Evolutionary conservation across 1,284 basidiomycete species (phyloP).

Genomic region (Tylopilus orsonianus): DNA sequence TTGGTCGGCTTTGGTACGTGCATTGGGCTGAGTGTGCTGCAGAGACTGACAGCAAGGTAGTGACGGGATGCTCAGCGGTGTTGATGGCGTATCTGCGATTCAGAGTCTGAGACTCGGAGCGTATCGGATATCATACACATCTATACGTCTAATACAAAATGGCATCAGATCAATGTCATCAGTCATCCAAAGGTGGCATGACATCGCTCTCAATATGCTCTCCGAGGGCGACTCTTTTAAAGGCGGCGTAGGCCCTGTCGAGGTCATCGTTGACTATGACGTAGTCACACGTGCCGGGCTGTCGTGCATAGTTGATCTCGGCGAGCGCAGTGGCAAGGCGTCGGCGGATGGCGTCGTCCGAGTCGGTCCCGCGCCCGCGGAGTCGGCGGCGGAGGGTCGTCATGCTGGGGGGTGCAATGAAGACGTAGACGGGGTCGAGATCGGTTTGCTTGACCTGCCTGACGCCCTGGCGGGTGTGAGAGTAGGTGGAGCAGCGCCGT

Average conservation of each 20-base stretch:
- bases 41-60: constrained; percentile 38
- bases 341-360: constrained; percentile 69
- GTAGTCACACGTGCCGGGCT: constrained; percentile 74
- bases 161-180: constrained; percentile 17
- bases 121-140: not conserved
- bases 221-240: constrained; percentile 74
- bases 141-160: too few species aligned
- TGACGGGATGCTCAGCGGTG: constrained; percentile 85
- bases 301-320: constrained; percentile 86
- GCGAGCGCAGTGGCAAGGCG: constrained; percentile 79
- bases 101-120: constrained; percentile 42
- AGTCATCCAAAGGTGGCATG: constrained; percentile 62
- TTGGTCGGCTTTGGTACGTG: constrained; percentile 77
- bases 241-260: constrained; percentile 75
- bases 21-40: not conserved
- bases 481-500: not conserved
- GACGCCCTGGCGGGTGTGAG: constrained; percentile 65
- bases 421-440: constrained; percentile 87
- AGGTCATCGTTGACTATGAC: constrained; percentile 93
- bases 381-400: constrained; percentile 68
- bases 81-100: constrained; percentile 85
- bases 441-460: constrained; percentile 80
- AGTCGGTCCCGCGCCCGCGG: constrained; percentile 83
- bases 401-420: constrained; percentile 89
- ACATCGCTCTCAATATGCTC: constrained; percentile 51